Base-by-base conservation (phyloP, 23 red algal species). In the Chondrus crispus region DNA sequence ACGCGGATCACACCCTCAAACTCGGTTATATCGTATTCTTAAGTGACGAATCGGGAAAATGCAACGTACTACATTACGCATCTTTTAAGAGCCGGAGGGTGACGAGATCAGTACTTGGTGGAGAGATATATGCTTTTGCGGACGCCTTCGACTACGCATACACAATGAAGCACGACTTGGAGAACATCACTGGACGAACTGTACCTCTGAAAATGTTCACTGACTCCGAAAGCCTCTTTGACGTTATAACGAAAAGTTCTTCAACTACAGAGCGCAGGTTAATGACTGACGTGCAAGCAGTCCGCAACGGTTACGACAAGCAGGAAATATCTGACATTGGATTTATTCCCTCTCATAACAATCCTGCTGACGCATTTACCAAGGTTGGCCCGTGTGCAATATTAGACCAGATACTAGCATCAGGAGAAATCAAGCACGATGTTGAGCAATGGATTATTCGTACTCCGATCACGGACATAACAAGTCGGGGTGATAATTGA, bases 321-420 rank as follows among this genome's bases (percentile, higher is more conserved):
- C 3, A 86, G 38, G 82, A 70, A 6, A 86, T 86, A 45, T 86
- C 82, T 14, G 41, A 86, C 13, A 53, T 86, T 28, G 82, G 51
- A 18, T 50, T 68, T 5, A 72, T 86, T 30, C 0, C 19, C 11
- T 36, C 20, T 4, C 22, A 68, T 2, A 18, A 43, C 58, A 86
- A 86, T 20, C 57, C 44, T 3, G 57, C 54, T 2, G 82, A 86
- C 58, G 58, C 42, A 8, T 37, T 70, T 18, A 86, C 58, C 2
- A 86, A 69, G 35, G 26, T 30, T 7, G 0, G 39, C 9, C 63
- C 63, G 2, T 66, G 55, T 14, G 32, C 29, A 16, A 46, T 41
- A 5, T 57, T 86, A 12, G 60, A 70, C 7, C 7, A 62, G 7
- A 42, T 60, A 5, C n/a, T 81, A 4, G 4, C 16, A 16, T 6